Evolutionary conservation across 768 basidiomycete genomes (phyloP).

Genomic region (Crepidotus variabilis): DNA sequence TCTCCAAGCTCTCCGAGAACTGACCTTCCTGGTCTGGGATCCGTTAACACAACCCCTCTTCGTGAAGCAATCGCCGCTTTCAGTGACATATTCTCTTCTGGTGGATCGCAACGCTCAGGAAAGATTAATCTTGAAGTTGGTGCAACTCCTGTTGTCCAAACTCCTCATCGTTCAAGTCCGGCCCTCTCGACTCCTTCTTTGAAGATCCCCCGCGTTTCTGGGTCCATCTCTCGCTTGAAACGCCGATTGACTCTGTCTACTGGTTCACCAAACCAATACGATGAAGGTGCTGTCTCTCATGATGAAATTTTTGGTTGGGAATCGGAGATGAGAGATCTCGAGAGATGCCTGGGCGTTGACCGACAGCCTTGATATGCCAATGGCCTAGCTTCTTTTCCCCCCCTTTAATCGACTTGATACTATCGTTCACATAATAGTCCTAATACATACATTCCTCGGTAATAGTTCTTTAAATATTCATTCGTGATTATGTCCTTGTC

Average conservation of each 20-base stretch:
- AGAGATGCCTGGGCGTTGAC: constrained; percentile 1
- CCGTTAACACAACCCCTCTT: constrained; percentile 1
- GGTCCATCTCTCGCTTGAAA: neutral
- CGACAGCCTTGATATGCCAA: neutral
- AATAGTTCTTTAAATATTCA: neutral
- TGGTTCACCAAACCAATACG: constrained; percentile 3
- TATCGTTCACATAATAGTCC: neutral
- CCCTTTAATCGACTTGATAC: neutral
- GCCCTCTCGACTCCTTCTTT: neutral
- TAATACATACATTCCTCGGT: neutral
- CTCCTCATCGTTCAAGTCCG: neutral
- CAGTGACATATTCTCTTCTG: constrained; percentile 10
- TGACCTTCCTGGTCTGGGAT: neutral
- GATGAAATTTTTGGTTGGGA: constrained; percentile 12
- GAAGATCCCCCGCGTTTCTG: neutral
- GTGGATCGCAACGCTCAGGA: neutral
- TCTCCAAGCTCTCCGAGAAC: neutral
- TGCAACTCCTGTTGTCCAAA: neutral
- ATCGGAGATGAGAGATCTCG: constrained; percentile 8
- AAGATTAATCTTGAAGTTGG: neutral
- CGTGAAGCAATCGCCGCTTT: constrained; percentile 4
- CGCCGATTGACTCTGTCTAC: constrained; percentile 5
- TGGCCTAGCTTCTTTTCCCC: neutral
- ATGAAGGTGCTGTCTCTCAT: constrained; percentile 7
- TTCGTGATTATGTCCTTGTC: neutral